These are phyloP conservation scores for Myriosclerotinia duriaeana DNA, from an alignment of 2,329 filamentous ascomycete genomes.

Conservation along the genomic window DNA sequence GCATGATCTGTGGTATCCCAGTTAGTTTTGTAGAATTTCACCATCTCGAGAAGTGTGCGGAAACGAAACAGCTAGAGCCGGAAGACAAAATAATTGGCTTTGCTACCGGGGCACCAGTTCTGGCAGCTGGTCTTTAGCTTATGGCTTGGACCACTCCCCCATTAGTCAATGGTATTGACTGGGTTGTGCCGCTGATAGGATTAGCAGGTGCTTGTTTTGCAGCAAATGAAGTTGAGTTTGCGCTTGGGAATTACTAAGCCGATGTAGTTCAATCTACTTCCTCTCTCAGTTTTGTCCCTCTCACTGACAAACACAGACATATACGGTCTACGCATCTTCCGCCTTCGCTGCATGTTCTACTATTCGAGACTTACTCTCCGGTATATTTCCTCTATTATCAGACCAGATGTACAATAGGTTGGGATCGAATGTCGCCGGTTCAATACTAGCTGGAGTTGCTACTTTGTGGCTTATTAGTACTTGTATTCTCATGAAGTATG, in stretches of 20 bases:
- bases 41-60: conserved; percentile 34
- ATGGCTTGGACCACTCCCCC: conserved; percentile 52
- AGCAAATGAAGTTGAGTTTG: conserved; percentile 47
- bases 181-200: conserved; percentile 45
- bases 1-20: conserved; percentile 45
- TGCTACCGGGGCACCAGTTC: conserved; percentile 46
- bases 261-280: conserved; percentile 35
- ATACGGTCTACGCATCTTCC: conserved; percentile 47
- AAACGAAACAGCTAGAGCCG: conserved; percentile 35
- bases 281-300: not conserved
- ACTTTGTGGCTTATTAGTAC: conserved; percentile 45
- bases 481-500: conserved; percentile 43
- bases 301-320: conserved; percentile 35
- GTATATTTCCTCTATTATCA: conserved; percentile 45
- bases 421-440: conserved; percentile 44
- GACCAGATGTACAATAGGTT: conserved; percentile 44
- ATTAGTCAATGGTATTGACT: conserved; percentile 38
- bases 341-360: conserved; percentile 47
- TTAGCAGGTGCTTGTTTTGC: conserved; percentile 50
- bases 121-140: conserved; percentile 47
- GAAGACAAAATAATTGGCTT: conserved; percentile 53
- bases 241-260: conserved; percentile 46
- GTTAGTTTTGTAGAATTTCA: conserved; percentile 46
- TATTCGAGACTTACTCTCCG: conserved; percentile 44
- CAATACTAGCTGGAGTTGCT: conserved; percentile 45